Base-by-base conservation (phyloP, 768 basidiomycete genomes). In the Phlebiopsis flavidoalba region DNA sequence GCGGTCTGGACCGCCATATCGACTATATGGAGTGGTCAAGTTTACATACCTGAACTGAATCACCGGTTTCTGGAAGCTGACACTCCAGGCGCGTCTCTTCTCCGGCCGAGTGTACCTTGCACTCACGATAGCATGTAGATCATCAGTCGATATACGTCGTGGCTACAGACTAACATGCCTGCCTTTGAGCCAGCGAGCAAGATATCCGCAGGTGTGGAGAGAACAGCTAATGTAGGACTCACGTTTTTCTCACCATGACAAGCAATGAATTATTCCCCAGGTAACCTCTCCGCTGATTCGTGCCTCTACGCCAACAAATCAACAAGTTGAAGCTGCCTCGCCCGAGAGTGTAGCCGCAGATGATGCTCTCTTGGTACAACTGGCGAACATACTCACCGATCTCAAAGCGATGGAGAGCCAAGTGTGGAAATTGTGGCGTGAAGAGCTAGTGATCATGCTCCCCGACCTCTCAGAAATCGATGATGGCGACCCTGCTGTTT, bases 61-160 rank as follows among this genome's bases (percentile, higher is more conserved):
- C 80, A 87, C 72, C 82, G 90, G 53, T 98, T n/a, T 98, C 72
- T 98, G 96, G 97, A 85, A 82, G 67, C 75, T 98, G 60, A 91
- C 88, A 6, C 74, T 99, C 26, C 96, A 99, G 83, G 94, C 93
- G 53, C 43, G 78, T 31, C 6, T 31, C 26, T 6, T 6, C 3
- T 6, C 26, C 6, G 26, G 26, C 26, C 26, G 26, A 31, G 26
- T 31, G 26, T 31, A 31, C 2, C 26, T 31, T 2, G 26, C 6
- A 6, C 26, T 31, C 26, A 31, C 26, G 26, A 31, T 31, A 31
- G 26, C 26, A 31, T 31, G 17, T 60, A 95, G 93, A 85, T 97
- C 60, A 66, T 95, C 54, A 89, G 86, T 65, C 81, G 94, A 58
- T 94, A 92, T 69, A 83, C 75, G 59, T 81, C 80, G 35, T 96